Conservation (phyloP, 805 yeast genomes). For the Candida tallmaniae region DNA sequence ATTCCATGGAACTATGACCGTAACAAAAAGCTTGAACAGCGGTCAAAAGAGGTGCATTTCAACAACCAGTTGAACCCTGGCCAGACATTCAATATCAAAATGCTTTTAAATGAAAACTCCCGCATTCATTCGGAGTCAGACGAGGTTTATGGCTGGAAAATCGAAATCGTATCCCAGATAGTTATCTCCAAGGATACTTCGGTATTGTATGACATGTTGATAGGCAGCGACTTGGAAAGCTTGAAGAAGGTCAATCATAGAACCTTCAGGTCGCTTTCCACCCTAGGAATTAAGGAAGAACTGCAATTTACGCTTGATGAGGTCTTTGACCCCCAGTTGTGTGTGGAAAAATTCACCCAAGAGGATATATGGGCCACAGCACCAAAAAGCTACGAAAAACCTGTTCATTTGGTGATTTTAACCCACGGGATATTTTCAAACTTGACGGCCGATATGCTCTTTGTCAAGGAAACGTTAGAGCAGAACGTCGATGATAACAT, state of each 20-base stretch:
- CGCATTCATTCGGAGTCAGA: not conserved
- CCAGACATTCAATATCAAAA: constrained; percentile 55
- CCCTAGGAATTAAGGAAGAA: constrained; percentile 5
- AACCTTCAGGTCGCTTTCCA: constrained; percentile 9
- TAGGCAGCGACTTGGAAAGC: constrained; percentile 30
- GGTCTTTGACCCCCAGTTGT: constrained; percentile 19
- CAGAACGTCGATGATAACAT: constrained; percentile 26
- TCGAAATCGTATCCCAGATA: constrained; percentile 40
- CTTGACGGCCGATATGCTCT: constrained; percentile 42
- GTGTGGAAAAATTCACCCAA: constrained; percentile 22
- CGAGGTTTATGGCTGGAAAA: constrained; percentile 26
- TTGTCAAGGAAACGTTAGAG: constrained; percentile 31
- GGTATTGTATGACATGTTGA: constrained; percentile 30
- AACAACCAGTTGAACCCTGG: constrained; percentile 59
- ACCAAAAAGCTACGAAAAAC: constrained; percentile 19
- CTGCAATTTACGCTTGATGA: constrained; percentile 5
- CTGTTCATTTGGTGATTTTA: constrained; percentile 37
- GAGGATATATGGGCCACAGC: constrained; percentile 31
- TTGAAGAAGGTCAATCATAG: constrained; percentile 32
- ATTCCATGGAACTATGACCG: constrained; percentile 33
- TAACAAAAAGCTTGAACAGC: constrained; percentile 16
- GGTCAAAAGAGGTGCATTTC: constrained; percentile 30
- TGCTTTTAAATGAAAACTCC: constrained; percentile 47
- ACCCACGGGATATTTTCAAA: constrained; percentile 44
- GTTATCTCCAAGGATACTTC: constrained; percentile 29